Evolutionary conservation across 176 grass and related monocot species (phyloP), one percentile per base, ranked within the genome.

Genomic region (Leersia perrieri): DNA sequence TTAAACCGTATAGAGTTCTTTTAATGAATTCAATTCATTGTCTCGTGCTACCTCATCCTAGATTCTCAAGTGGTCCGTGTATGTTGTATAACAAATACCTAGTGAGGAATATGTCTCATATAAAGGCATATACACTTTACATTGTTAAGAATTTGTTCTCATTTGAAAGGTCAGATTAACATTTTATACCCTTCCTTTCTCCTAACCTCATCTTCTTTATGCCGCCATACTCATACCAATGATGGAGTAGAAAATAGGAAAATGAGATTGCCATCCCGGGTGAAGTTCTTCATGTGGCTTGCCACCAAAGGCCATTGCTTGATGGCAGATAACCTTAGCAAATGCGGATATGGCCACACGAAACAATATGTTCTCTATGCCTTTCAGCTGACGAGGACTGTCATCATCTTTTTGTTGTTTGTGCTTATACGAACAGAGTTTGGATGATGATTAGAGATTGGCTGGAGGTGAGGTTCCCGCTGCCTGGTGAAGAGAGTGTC

Each of bases 101-200:
- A 60, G 25, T n/a, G 45, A 90, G 79, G 73, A 77, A 90, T 86
- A 82, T 86, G 61, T 62, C 44, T 82, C 58, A 68, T 40, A 68
- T 60, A 82, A 90, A 86, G 88, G 38, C 29, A 68, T 38, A 39
- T 49, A 33, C 83, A 82, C 83, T 90, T 86, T 82, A 49, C 49
- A 51, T 34, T 73, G 72, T 77, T 60, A 75, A 72, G 83, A 67
- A 77, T 74, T 51, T 86, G 78, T 86, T 90, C 78, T 86, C 49
- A 3, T 86, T 86, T 64, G 88, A 90, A 90, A 73, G 25, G 83
- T 82, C 83, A 82, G 60, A 40, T 36, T 72, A 78, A 73, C 33
- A 61, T 62, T 74, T 77, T 26, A 63, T 36, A 9, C 34, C 15
- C 20, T 62, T 38, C 5, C 42, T 72, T 77, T 76, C 3, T 55